Evolutionary conservation across 306 rosid genomes (phyloP).

Genomic region (Hippophae rhamnoides): DNA sequence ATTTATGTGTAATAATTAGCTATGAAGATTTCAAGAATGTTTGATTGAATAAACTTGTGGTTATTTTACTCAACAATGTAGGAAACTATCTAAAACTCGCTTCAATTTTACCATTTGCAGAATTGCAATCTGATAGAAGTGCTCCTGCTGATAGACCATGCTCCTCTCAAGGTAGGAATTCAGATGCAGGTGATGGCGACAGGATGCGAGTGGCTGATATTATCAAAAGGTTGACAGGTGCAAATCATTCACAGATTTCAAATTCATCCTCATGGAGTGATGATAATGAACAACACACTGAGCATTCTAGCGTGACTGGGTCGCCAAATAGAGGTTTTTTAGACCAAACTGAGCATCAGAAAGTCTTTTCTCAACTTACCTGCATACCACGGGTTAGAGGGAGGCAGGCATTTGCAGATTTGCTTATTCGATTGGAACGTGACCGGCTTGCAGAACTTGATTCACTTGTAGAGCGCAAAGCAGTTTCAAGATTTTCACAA

Average conservation of each 20-base stretch:
- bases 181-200: conserved; percentile 39
- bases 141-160: conserved; percentile 21
- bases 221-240: conserved; percentile 44
- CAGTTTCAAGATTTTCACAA: conserved; percentile 65
- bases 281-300: conserved; percentile 28
- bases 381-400: conserved; percentile 51
- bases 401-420: conserved; percentile 60
- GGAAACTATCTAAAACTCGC: too few species aligned
- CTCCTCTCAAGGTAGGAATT: conserved; percentile 20
- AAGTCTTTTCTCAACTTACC: conserved; percentile 15
- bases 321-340: conserved; percentile 11
- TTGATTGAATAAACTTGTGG: too few species aligned
- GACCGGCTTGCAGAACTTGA: conserved; percentile 61
- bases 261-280: conserved; percentile 8
- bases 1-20: too few species aligned
- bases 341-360: conserved; percentile 22
- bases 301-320: conserved; percentile 23
- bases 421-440: conserved; percentile 56
- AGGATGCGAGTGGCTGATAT: conserved; percentile 62
- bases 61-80: too few species aligned
- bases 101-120: conserved; percentile 12
- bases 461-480: conserved; percentile 31
- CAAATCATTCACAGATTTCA: conserved; percentile 23
- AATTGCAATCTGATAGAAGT: conserved; percentile 34
- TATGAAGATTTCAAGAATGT: too few species aligned